Base-by-base conservation (phyloP, 2,329 filamentous ascomycete genomes). In the Microcyclospora tardicrescens region DNA sequence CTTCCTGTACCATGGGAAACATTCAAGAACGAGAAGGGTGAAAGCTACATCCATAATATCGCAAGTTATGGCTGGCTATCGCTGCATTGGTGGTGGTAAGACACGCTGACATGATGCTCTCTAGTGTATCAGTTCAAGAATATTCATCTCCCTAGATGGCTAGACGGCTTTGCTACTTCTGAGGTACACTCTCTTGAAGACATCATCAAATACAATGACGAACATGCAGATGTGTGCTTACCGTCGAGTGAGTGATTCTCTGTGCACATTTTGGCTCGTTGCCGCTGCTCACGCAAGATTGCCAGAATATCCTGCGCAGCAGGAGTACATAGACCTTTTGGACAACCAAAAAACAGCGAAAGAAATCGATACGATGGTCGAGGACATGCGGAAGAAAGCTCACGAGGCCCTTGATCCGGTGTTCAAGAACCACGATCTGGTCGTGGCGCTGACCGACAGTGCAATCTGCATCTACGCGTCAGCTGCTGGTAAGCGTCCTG, bases 161-260 rank as follows among this genome's bases (percentile, higher is more conserved):
- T 43, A 8, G 13, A 30, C n/a, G 43, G 38, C 16, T 34, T 45
- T 32, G 36, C 19, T 5, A 28, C 33, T 8, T 15, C 16, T 15
- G 37, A 38, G 27, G 34, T 37, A 10, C 35, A 35, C 16, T 41
- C 40, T 15, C 30, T 37, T 5, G n/a, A 33, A 28, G 41, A 39
- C 10, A 36, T 43, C 16, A 39, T 43, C 36, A 28, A 13, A 6
- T 39, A 37, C 33, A 45, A 43, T 33, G 32, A 37, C 8, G 12
- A 32, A 5, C 33, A 43, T 35, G 42, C 27, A 28, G 41, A 39
- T 14, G n/a, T 27, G 9, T 42, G 39, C 36, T 16, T 42, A 19
- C 40, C 40, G 13, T 29, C 33, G 12, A n/a, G 28, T 16, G 14
- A 14, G 14, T 10, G 15, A 16, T 24, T 4, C 5, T 24, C 8